Evolutionary conservation across 129 eudicot genomes (phyloP).

Genomic region (Flaveria robusta): DNA sequence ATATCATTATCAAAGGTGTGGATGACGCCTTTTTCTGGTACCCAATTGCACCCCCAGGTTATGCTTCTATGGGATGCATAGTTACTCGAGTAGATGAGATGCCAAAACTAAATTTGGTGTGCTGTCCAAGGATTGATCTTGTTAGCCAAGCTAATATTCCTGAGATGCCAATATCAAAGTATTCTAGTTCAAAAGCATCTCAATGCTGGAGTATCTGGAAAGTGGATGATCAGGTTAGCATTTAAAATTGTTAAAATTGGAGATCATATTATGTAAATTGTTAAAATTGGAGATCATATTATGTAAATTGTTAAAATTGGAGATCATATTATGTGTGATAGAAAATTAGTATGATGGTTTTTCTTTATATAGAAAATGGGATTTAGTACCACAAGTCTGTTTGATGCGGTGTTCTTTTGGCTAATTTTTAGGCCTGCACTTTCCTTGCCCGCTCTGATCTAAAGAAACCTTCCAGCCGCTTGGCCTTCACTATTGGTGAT

Average conservation of each 20-base stretch:
- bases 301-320: constrained; percentile 10
- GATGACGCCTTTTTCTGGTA: constrained; percentile 96
- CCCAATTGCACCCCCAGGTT: constrained; percentile 99
- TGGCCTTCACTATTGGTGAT: constrained; percentile 86
- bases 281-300: too few relatives aligned
- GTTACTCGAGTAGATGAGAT: constrained; percentile 76
- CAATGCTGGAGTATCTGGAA: constrained; percentile 99
- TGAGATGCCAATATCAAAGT: constrained; percentile 78
- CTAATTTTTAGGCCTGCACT: constrained; percentile 67
- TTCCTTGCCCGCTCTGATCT: constrained; percentile 92
- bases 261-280: constrained; percentile 6
- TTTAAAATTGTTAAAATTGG: constrained; percentile 19
- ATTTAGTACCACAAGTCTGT: constrained; percentile 21
- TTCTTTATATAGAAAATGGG: not conserved
- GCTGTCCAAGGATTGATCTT: constrained; percentile 93
- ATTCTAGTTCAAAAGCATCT: constrained; percentile 61
- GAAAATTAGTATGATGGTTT: not conserved
- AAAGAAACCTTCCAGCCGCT: constrained; percentile 78
- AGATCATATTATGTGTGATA: not conserved
- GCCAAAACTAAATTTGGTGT: constrained; percentile 59
- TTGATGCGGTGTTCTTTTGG: constrained; percentile 22
- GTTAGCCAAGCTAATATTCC: constrained; percentile 77
- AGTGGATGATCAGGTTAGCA: constrained; percentile 93
- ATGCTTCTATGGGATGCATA: constrained; percentile 91
- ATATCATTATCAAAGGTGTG: constrained; percentile 65